phyloP scores from a whole-genome alignment of 2,329 filamentous ascomycete species.

The Fusarium gaditjirri region DNA sequence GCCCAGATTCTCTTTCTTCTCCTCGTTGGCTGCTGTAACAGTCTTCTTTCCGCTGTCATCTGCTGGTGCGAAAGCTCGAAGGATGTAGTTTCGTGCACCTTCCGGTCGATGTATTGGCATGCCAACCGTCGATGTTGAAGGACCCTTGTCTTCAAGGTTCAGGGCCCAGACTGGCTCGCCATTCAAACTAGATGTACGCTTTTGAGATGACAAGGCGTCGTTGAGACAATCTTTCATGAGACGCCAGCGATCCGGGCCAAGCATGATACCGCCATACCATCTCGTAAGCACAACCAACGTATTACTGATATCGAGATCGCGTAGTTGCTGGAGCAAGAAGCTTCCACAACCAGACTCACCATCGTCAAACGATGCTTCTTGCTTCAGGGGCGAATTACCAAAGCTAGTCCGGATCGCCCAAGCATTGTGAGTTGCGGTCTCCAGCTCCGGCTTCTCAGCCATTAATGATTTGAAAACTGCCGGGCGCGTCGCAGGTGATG shows the following conservation, averaged over 20 bases:
- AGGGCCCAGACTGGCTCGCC: constrained; percentile 71
- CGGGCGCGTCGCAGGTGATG: constrained; percentile 55
- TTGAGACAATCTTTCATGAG: constrained; percentile 69
- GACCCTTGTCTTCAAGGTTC: constrained; percentile 63
- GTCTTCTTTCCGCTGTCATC: constrained; percentile 49
- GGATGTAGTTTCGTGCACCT: constrained; percentile 68
- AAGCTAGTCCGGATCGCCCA: constrained; percentile 58
- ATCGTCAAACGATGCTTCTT: constrained; percentile 67
- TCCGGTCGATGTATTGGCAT: constrained; percentile 82
- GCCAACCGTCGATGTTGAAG: constrained; percentile 55
- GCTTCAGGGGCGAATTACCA: constrained; percentile 53
- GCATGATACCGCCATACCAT: constrained; percentile 71
- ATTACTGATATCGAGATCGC: constrained; percentile 61
- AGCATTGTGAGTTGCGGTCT: constrained; percentile 67
- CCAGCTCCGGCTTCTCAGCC: constrained; percentile 59
- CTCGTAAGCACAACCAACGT: constrained; percentile 68
- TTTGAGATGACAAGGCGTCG: constrained; percentile 63
- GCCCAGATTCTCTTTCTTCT: constrained; percentile 76
- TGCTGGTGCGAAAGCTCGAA: constrained; percentile 67
- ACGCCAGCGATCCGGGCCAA: constrained; percentile 70
- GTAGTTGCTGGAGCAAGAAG: constrained; percentile 65
- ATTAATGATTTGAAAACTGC: constrained; percentile 60
- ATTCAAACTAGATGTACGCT: constrained; percentile 50
- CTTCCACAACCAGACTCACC: constrained; percentile 70
- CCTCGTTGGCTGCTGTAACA: constrained; percentile 60